A percentile compares a stretch with the other conserved stretches of the same genome.
Conservation (phyloP, 441 rosid species). For the Corymbia citriodora region DNA sequence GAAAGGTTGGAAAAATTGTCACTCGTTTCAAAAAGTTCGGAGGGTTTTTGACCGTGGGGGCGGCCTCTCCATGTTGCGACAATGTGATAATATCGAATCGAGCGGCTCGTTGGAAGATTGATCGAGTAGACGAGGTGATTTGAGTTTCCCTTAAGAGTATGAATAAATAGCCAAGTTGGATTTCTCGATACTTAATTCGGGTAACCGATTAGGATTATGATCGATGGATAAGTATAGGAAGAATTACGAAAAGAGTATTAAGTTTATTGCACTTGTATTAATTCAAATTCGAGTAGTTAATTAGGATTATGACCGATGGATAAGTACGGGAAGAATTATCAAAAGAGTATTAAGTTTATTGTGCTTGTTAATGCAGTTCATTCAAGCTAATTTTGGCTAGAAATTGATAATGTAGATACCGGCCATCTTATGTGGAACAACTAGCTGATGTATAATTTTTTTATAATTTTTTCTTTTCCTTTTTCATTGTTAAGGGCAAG, state of each 20-base stretch:
- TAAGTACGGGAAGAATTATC: background rate
- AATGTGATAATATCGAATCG: background rate
- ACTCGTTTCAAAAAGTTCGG: background rate
- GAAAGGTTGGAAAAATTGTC: background rate
- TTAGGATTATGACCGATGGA: background rate
- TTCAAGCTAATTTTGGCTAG: too few relatives aligned
- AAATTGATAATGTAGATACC: too few relatives aligned
- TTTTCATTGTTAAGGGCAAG: fast-evolving
- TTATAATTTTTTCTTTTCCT: too few relatives aligned
- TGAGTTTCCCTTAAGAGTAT: background rate
- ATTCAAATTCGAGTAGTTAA: fast-evolving
- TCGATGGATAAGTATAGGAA: background rate
- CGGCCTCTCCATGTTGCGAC: background rate
- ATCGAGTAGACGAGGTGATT: background rate
- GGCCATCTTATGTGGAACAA: too few relatives aligned
- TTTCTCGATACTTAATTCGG: background rate
- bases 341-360: too few relatives aligned
- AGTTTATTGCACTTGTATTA: fast-evolving
- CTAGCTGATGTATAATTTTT: fast-evolving
- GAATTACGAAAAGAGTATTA: background rate
- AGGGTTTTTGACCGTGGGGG: background rate
- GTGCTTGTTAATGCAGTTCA: fast-evolving
- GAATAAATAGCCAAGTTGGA: background rate
- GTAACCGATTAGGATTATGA: background rate
- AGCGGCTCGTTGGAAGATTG: background rate